A percentile compares a stretch with the other conserved stretches of the same genome.
Conservation (phyloP, 129 eudicot genomes). For the Pittosporum tobira region DNA sequence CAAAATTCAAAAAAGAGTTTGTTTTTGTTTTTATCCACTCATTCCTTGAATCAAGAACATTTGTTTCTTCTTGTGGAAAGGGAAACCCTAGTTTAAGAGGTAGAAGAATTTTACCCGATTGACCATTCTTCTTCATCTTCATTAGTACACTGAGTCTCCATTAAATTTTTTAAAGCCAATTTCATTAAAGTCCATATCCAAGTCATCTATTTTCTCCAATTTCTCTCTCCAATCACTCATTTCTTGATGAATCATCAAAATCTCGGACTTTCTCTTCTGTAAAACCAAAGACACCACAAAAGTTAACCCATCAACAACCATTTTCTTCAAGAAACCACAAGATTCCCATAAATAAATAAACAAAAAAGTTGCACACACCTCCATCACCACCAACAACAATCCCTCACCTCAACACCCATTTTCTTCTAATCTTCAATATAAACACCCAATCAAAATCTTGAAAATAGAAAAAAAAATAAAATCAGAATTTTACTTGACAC, state of each 20-base stretch:
- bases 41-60: constrained; percentile 6
- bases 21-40: constrained; percentile 4
- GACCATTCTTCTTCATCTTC: constrained; percentile 27
- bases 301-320: constrained; percentile 26
- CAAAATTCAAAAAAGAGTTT: neutral
- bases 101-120: constrained; percentile 5
- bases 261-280: constrained; percentile 14
- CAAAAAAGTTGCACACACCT: constrained; percentile 3
- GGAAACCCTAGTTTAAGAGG: constrained; percentile 16
- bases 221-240: constrained; percentile 41
- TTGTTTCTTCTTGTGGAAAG: neutral
- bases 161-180: constrained; percentile 29
- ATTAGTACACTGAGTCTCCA: constrained; percentile 30
- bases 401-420: neutral
- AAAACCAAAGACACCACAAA: constrained; percentile 11
- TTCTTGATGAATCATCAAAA: constrained; percentile 28
- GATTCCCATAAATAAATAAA: constrained; percentile 25
- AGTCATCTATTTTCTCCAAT: constrained; percentile 1
- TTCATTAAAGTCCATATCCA: constrained; percentile 21
- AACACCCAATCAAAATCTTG: neutral
- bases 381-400: constrained; percentile 1
- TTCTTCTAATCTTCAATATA: neutral
- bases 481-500: constrained; percentile 21
- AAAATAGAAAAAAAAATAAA: constrained; percentile 14
- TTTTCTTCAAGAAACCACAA: constrained; percentile 42